A percentile compares a stretch with the other conserved stretches of the same genome.
These are phyloP conservation scores for Pyrenochaeta sp. DNA, from an alignment of 2,329 filamentous ascomycete genomes.

Conservation along the genomic window DNA sequence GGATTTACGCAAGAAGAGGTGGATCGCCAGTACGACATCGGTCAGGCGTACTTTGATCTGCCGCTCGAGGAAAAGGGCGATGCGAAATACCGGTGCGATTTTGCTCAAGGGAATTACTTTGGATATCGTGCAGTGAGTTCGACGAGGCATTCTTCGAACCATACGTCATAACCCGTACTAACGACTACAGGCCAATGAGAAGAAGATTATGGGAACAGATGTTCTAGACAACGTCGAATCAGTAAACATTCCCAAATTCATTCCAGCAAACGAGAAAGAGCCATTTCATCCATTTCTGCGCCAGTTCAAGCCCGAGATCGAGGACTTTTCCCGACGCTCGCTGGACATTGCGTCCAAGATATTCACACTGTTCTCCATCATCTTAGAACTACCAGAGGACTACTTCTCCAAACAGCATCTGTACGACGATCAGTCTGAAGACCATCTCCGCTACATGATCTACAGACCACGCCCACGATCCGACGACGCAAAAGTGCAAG, in stretches of 20 bases:
- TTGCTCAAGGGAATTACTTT: slow-evolving; percentile 40
- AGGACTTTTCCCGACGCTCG: slow-evolving; percentile 35
- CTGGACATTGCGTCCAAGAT: slow-evolving; percentile 42
- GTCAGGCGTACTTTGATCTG: slow-evolving; percentile 40
- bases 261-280: slow-evolving; percentile 28
- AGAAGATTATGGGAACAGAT: slow-evolving; percentile 41
- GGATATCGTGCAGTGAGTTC: slow-evolving; percentile 35
- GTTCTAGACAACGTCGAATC: slow-evolving; percentile 43
- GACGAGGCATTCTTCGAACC: neutral
- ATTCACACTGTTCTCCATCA: slow-evolving; percentile 50
- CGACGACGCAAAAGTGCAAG: slow-evolving; percentile 46
- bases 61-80: slow-evolving; percentile 38
- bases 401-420: slow-evolving; percentile 47
- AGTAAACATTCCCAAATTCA: slow-evolving; percentile 44
- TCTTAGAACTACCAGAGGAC: slow-evolving; percentile 50
- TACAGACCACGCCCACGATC: slow-evolving; percentile 51
- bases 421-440: slow-evolving; percentile 46
- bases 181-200: slow-evolving; percentile 31
- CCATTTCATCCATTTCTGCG: slow-evolving; percentile 37
- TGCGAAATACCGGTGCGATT: slow-evolving; percentile 38
- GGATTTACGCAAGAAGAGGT: slow-evolving; percentile 40
- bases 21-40: slow-evolving; percentile 42
- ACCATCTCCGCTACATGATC: slow-evolving; percentile 53
- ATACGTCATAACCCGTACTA: neutral
- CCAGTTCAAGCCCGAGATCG: slow-evolving; percentile 34